Percentiles rank a stretch among this genome's conserved stretches.
These are phyloP conservation scores for Podila epigama DNA, from an alignment of 192 early-diverging fungal species.

Conservation along the genomic window DNA sequence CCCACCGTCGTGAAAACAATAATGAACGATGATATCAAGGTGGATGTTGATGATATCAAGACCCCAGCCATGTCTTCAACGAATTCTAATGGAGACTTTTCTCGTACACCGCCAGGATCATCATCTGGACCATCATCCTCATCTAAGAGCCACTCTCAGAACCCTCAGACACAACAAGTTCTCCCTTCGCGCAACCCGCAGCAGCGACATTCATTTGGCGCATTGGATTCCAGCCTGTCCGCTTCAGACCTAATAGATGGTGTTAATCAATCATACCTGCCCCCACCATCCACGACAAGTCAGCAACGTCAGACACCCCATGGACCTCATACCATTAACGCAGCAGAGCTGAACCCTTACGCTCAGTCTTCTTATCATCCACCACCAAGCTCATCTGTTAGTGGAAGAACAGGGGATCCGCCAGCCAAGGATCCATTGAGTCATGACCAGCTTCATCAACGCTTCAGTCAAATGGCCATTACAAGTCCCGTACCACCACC, in stretches of 20 bases:
- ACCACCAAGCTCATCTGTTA: not conserved
- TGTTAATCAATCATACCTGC: not conserved
- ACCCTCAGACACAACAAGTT: constrained; percentile 1
- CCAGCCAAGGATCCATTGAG: not conserved
- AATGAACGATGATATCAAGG: not conserved
- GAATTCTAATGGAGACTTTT: not conserved
- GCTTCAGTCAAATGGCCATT: constrained; percentile 23
- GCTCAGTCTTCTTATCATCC: constrained; percentile 22
- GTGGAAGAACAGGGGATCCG: not conserved
- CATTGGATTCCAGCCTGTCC: not conserved
- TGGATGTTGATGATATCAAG: not conserved
- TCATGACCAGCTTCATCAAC: constrained; percentile 1
- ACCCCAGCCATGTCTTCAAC: not conserved
- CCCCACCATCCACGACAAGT: not conserved
- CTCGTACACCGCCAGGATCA: not conserved
- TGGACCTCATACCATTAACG: constrained; percentile 28
- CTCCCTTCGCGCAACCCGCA: constrained; percentile 20
- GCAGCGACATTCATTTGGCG: constrained; percentile 8
- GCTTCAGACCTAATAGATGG: not conserved
- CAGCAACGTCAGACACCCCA: constrained; percentile 18
- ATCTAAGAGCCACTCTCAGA: not conserved
- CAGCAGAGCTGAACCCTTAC: not conserved
- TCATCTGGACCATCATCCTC: not conserved
- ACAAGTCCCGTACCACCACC: not conserved
- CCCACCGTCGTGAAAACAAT: not conserved